Base-by-base conservation (phyloP, 2,329 filamentous ascomycete genomes). In the Raffaelea deltoideospora region DNA sequence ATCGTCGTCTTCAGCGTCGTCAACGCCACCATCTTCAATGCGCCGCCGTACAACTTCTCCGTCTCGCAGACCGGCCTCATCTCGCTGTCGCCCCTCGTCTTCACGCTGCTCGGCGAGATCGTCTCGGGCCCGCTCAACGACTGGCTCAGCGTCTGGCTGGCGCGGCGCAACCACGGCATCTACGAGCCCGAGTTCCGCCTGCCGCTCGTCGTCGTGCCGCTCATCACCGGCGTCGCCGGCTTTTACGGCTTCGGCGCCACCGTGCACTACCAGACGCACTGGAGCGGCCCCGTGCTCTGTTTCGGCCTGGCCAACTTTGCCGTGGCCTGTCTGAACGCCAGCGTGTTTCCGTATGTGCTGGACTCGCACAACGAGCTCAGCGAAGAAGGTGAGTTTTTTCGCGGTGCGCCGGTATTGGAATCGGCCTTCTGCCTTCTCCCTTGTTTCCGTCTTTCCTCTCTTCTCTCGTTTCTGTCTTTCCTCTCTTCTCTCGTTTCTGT, bases 181-280 rank as follows among this genome's bases (percentile, higher is more conserved):
- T 70, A 69, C 48, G 65, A 70, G 45, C 67, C 66, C 5, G 65
- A 70, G 45, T 69, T 68, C 44, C 58, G 66, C 10, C 53, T 65
- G 9, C 57, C 57, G 11, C 53, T 62, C 2, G 56, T 64, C 41
- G 38, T 56, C 20, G 50, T 63, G 6, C 56, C 60, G 2, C 50
- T 56, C 14, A 35, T 65, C 11, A 44, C 63, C 14, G 61, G 60
- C 2, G 49, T 55, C 4, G 59, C 53, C 7, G 63, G 63, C 9
- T 65, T 65, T 50, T 65, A 58, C 40, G 63, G 62, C 18, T 66
- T 65, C 37, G 64, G 63, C 1, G 57, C 58, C 8, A 60, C 60
- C 0, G 47, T 64, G 9, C 53, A 64, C 41, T 59, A 53, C 37
- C 50, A 59, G 45, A 64, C 60, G 14, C 62, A 66, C 43, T 67